Evolutionary conservation across 495 filamentous ascomycete species (phyloP).

Genomic region (Podospora conica): DNA sequence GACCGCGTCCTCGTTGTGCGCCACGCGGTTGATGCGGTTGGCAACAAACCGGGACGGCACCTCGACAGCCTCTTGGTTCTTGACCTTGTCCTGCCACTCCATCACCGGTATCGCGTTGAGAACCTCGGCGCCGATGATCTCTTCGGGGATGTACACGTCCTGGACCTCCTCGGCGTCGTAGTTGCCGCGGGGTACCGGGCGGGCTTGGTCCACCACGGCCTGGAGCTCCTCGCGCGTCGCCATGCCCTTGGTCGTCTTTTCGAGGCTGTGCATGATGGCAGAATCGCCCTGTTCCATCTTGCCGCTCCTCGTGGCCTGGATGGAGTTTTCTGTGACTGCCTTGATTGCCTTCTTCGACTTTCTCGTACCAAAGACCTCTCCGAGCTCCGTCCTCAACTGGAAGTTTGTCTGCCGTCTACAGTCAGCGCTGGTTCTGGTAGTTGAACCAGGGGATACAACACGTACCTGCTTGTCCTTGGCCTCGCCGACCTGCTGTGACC

Average conservation of each 20-base stretch:
- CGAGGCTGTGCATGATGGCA: slow-evolving; percentile 58
- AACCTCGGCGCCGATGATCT: slow-evolving; percentile 58
- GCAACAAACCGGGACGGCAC: slow-evolving; percentile 65
- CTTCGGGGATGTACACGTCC: slow-evolving; percentile 72
- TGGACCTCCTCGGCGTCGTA: slow-evolving; percentile 61
- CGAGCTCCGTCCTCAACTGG: slow-evolving; percentile 63
- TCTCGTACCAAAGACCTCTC: slow-evolving; percentile 87
- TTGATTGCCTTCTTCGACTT: slow-evolving; percentile 83
- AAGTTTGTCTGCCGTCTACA: slow-evolving; percentile 44
- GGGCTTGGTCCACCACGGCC: slow-evolving; percentile 57
- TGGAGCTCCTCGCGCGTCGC: slow-evolving; percentile 58
- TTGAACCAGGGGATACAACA: neutral
- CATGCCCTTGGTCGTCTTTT: slow-evolving; percentile 50
- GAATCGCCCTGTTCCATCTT: slow-evolving; percentile 51
- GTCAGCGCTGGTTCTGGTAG: slow-evolving; percentile 15
- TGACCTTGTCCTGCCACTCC: slow-evolving; percentile 68
- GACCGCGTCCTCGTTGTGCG: slow-evolving; percentile 49
- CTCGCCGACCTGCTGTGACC: slow-evolving; percentile 44
- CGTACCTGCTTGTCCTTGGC: slow-evolving; percentile 40
- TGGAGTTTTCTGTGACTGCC: slow-evolving; percentile 72
- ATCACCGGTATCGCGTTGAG: slow-evolving; percentile 57
- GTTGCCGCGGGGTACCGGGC: slow-evolving; percentile 75
- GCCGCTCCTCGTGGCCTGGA: slow-evolving; percentile 39
- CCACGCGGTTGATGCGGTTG: slow-evolving; percentile 51
- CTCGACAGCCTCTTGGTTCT: slow-evolving; percentile 47